A percentile compares a stretch with the other conserved stretches of the same genome.
Conservation (phyloP, 495 filamentous ascomycete genomes). For the Penicillium mononematosum region DNA sequence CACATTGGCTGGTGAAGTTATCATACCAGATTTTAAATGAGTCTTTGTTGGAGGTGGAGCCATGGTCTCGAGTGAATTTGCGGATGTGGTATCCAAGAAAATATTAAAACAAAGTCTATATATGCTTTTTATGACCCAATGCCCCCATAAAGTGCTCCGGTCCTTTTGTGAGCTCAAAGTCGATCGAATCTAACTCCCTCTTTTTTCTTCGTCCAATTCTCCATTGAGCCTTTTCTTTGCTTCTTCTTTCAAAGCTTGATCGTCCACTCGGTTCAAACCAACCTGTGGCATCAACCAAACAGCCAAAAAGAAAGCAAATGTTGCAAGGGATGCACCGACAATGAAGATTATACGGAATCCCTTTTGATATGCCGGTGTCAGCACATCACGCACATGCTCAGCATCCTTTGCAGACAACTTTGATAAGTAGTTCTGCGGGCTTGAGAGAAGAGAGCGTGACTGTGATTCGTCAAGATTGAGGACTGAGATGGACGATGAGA, state of each 20-base stretch:
- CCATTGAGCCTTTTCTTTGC: constrained; percentile 32
- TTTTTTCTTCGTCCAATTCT: constrained; percentile 20
- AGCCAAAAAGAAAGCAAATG: constrained; percentile 45
- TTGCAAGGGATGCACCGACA: constrained; percentile 46
- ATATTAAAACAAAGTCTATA: neutral
- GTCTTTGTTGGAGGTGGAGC: no score
- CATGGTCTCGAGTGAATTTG: no score
- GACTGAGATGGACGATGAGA: constrained; percentile 35
- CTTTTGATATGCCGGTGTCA: constrained; percentile 48
- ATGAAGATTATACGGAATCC: constrained; percentile 54
- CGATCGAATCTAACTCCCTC: neutral
- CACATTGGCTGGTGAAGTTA: no score
- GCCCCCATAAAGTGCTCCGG: neutral
- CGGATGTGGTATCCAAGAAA: no score
- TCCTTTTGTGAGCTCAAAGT: neutral
- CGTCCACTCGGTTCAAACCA: constrained; percentile 41
- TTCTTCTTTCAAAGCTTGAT: constrained; percentile 49
- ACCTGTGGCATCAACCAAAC: constrained; percentile 49
- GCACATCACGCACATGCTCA: constrained; percentile 33
- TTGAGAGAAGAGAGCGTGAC: constrained; percentile 33
- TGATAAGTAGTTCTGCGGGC: constrained; percentile 34
- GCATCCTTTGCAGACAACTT: constrained; percentile 32
- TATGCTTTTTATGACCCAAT: neutral
- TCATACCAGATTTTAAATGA: no score
- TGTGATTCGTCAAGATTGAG: constrained; percentile 29